Conservation (phyloP, 2,329 filamentous ascomycete genomes). For the Fusarium caatingaense region DNA sequence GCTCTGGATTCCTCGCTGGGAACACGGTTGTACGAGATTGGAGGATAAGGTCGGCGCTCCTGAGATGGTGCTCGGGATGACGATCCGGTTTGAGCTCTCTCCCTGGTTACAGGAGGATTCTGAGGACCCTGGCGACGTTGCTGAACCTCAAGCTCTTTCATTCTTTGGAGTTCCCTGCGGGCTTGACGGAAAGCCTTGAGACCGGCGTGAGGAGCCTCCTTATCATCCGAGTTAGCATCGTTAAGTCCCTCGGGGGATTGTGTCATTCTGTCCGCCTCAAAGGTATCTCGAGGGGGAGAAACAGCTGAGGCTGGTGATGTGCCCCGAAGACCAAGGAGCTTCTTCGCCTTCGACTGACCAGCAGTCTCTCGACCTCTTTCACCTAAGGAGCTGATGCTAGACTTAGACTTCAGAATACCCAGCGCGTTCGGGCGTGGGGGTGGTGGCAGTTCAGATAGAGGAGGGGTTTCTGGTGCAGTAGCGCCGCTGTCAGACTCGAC, state of each 20-base stretch:
- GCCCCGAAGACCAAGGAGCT: conserved; percentile 69
- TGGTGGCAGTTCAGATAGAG: conserved; percentile 56
- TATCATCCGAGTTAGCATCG: conserved; percentile 45
- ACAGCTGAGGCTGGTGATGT: conserved; percentile 55
- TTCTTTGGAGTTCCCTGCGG: conserved; percentile 65
- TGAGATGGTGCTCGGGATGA: conserved; percentile 55
- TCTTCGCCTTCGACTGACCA: conserved; percentile 66
- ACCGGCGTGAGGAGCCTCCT: conserved; percentile 61
- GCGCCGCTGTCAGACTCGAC: conserved; percentile 69
- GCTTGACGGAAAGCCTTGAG: conserved; percentile 69
- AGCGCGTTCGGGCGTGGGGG: conserved; percentile 65
- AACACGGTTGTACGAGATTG: conserved; percentile 58
- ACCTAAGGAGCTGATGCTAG: conserved; percentile 74
- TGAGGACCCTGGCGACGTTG: conserved; percentile 53
- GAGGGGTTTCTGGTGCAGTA: conserved; percentile 37
- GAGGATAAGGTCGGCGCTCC: conserved; percentile 55
- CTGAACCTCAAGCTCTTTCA: conserved; percentile 64
- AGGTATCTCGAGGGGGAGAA: conserved; percentile 53
- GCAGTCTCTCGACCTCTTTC: conserved; percentile 57
- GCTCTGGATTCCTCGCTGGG: conserved; percentile 58
- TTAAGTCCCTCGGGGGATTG: conserved; percentile 33
- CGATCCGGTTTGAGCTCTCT: conserved; percentile 37
- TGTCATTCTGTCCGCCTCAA: conserved; percentile 32
- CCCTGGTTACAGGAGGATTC: conserved; percentile 22
- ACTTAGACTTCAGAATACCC: conserved; percentile 73